A percentile compares a stretch with the other conserved stretches of the same genome.
These are phyloP conservation scores for Penicillium cinerascens DNA, from an alignment of 495 filamentous ascomycete genomes.

Conservation along the genomic window DNA sequence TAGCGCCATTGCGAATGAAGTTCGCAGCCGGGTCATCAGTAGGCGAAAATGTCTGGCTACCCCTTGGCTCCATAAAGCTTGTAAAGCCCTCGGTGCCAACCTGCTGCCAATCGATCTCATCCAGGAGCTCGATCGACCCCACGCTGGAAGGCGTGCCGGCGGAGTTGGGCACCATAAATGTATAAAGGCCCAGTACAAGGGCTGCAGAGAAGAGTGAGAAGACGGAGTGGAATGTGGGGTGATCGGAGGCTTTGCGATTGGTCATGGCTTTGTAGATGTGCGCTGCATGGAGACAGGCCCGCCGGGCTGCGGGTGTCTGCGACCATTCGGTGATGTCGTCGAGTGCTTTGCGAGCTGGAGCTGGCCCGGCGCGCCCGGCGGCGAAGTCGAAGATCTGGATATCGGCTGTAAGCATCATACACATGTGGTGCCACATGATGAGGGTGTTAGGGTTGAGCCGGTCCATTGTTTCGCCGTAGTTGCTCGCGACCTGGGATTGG, in stretches of 20 bases:
- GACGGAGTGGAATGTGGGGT: constrained; percentile 47
- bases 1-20: constrained; percentile 51
- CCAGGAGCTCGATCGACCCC: constrained; percentile 45
- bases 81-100: constrained; percentile 42
- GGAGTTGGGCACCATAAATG: constrained; percentile 43
- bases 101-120: constrained; percentile 48
- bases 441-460: constrained; percentile 44
- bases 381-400: constrained; percentile 50
- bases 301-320: constrained; percentile 46
- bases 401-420: constrained; percentile 51
- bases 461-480: constrained; percentile 40
- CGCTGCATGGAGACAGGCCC: constrained; percentile 49
- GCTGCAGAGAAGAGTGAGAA: constrained; percentile 48
- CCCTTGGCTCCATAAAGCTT: constrained; percentile 38
- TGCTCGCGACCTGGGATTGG: constrained; percentile 37
- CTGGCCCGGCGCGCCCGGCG: constrained; percentile 45
- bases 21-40: constrained; percentile 40
- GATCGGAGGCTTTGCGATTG: constrained; percentile 48
- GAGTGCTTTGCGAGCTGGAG: constrained; percentile 43
- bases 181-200: constrained; percentile 49
- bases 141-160: constrained; percentile 25
- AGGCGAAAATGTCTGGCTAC: constrained; percentile 26
- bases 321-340: constrained; percentile 50
- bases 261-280: constrained; percentile 51
- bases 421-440: constrained; percentile 51